Percentiles rank a stretch among this genome's conserved stretches.
Evolutionary conservation across 2,329 filamentous ascomycete species (phyloP).

Genomic region (Tolypocladium capitatum): DNA sequence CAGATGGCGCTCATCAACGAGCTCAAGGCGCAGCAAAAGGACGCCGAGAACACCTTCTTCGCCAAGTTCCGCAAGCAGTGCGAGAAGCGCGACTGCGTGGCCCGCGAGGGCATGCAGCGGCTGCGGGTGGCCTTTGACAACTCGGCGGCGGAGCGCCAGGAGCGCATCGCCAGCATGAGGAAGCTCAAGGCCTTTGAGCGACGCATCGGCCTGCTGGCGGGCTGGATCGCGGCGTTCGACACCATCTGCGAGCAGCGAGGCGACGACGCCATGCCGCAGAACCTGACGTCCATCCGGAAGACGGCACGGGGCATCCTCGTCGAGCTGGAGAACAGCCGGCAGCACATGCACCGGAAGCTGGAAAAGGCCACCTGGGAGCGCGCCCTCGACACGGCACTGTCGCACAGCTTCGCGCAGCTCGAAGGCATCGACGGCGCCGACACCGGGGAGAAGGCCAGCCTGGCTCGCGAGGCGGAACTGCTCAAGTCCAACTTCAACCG

Average conservation of each 20-base stretch:
- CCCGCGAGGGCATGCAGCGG: slow-evolving; percentile 66
- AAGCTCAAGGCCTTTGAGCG: slow-evolving; percentile 72
- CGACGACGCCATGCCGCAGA: slow-evolving; percentile 49
- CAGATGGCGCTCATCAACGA: slow-evolving; percentile 96
- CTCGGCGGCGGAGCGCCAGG: slow-evolving; percentile 60
- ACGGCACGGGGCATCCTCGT: slow-evolving; percentile 78
- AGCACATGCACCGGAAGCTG: slow-evolving; percentile 78
- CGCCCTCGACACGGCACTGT: slow-evolving; percentile 72
- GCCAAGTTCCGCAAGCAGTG: slow-evolving; percentile 82
- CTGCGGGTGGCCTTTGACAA: slow-evolving; percentile 78
- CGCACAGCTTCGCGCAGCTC: slow-evolving; percentile 71
- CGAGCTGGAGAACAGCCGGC: slow-evolving; percentile 79
- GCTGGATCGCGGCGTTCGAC: slow-evolving; percentile 90
- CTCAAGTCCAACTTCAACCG: slow-evolving; percentile 72
- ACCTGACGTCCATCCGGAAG: slow-evolving; percentile 65
- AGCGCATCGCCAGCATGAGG: slow-evolving; percentile 68
- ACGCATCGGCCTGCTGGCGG: slow-evolving; percentile 72
- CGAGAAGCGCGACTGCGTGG: slow-evolving; percentile 66
- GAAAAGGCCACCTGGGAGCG: slow-evolving; percentile 78
- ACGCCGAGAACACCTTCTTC: slow-evolving; percentile 70
- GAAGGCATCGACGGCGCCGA: slow-evolving; percentile 39
- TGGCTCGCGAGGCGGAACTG: slow-evolving; percentile 74
- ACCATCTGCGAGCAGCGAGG: slow-evolving; percentile 55
- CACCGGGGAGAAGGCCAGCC: slow-evolving; percentile 49
- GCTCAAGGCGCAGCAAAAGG: slow-evolving; percentile 82